Evolutionary conservation across 306 rosid genomes (phyloP).

Genomic region (Prunus mume): DNA sequence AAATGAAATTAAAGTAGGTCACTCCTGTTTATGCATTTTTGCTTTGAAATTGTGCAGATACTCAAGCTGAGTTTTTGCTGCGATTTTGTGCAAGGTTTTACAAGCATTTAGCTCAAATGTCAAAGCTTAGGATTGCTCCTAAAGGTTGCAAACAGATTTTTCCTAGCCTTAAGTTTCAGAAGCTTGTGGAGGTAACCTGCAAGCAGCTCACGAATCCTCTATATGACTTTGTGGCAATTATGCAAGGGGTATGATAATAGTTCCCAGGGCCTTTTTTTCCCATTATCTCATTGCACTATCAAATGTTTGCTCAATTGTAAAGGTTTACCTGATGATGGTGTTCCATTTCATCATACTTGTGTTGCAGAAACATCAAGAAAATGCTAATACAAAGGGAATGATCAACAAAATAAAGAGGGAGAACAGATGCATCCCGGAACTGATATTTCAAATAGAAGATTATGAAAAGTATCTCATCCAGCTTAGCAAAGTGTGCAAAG

Average conservation of each 20-base stretch:
- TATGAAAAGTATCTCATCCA: constrained; percentile 43
- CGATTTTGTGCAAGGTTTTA: constrained; percentile 34
- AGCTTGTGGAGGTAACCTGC: constrained; percentile 45
- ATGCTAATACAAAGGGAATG: constrained; percentile 22
- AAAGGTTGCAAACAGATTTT: constrained; percentile 39
- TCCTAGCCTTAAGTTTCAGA: constrained; percentile 35
- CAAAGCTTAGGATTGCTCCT: constrained; percentile 42
- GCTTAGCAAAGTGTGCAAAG: constrained; percentile 42
- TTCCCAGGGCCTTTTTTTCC: not conserved
- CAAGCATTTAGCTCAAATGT: constrained; percentile 39
- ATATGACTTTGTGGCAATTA: constrained; percentile 27
- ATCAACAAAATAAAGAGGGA: constrained; percentile 41
- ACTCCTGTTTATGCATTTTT: not conserved
- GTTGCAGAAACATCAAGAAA: constrained; percentile 35
- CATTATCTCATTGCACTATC: not conserved
- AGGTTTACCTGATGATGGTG: not conserved
- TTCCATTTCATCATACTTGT: not conserved
- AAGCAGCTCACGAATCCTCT: constrained; percentile 38
- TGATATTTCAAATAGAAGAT: constrained; percentile 45
- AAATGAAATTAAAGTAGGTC: not conserved
- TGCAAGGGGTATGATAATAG: constrained; percentile 28
- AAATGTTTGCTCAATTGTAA: not conserved
- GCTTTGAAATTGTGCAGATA: constrained; percentile 21
- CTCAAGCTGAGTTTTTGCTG: constrained; percentile 36
- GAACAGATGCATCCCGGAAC: constrained; percentile 39